Evolutionary conservation across 306 rosid genomes (phyloP).

Genomic region (Gillenia trifoliata): DNA sequence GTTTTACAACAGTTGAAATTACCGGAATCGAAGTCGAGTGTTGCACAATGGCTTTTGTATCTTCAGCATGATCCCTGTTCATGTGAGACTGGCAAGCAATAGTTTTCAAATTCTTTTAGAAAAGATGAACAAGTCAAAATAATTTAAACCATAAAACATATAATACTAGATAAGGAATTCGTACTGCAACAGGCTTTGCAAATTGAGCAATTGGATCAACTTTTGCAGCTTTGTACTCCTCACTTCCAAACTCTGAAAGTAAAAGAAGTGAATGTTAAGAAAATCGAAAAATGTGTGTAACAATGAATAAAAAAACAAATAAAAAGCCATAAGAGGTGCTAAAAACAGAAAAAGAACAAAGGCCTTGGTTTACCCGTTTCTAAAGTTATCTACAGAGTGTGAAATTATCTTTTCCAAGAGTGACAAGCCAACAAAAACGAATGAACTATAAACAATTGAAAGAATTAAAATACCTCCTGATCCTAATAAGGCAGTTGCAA

Average conservation of each 20-base stretch:
- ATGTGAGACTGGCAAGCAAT: slow-evolving; percentile 70
- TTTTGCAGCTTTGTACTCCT: slow-evolving; percentile 70
- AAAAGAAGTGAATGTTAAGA: not conserved
- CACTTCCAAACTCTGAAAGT: slow-evolving; percentile 53
- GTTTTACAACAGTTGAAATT: slow-evolving; percentile 12
- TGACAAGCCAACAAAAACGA: not conserved
- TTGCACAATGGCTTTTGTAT: slow-evolving; percentile 83
- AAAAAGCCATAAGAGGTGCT: slow-evolving; percentile 12
- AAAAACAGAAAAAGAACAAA: slow-evolving; percentile 1
- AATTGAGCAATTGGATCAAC: slow-evolving; percentile 92
- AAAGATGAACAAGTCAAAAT: not conserved
- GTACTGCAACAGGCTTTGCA: slow-evolving; percentile 90
- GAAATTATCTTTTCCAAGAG: not conserved
- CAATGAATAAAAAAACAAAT: not conserved
- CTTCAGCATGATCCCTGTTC: slow-evolving; percentile 94
- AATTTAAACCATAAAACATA: not conserved
- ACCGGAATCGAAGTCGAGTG: slow-evolving; percentile 85
- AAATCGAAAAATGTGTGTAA: slow-evolving; percentile 3
- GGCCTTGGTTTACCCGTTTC: not conserved
- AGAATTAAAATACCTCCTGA: slow-evolving; percentile 68
- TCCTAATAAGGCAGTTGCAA: slow-evolving; percentile 86
- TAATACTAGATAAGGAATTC: slow-evolving; percentile 14
- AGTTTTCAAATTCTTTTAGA: slow-evolving; percentile 13
- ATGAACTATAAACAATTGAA: not conserved
- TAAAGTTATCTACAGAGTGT: not conserved